Percentiles rank a stretch among this genome's conserved stretches.
Evolutionary conservation across 2,329 filamentous ascomycete genomes (phyloP).

Genomic region (Colletotrichum sp.): DNA sequence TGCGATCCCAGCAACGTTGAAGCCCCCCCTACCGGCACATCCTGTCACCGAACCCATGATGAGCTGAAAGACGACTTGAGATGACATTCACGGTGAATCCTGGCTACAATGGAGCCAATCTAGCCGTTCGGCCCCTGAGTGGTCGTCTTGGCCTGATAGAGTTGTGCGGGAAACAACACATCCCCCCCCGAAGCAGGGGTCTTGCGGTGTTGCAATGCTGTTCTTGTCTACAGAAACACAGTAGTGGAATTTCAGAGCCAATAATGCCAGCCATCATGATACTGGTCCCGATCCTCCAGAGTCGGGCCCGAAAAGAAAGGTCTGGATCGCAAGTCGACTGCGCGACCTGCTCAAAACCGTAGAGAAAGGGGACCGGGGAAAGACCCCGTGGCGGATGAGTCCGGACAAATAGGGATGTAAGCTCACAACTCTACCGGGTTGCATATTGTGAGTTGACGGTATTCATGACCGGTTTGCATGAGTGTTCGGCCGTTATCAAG

Average conservation of each 20-base stretch:
- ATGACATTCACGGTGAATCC: not conserved
- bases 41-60: not conserved
- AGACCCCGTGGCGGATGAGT: not conserved
- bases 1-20: not conserved
- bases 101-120: not conserved
- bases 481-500: not conserved
- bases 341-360: not conserved
- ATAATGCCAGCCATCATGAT: not conserved
- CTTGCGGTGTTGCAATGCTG: not conserved
- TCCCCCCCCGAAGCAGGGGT: not conserved
- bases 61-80: not conserved
- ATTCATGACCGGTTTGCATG: not conserved
- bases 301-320: not conserved
- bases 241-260: accelerated
- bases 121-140: not conserved
- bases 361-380: not conserved
- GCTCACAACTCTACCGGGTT: accelerated
- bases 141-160: not conserved
- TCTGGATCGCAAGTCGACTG: not conserved
- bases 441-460: accelerated
- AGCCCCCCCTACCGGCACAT: accelerated
- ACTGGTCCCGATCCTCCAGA: not conserved
- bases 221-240: accelerated
- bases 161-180: not conserved
- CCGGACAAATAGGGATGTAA: not conserved